Base-by-base conservation (phyloP, 352 stramenopile species). In the Globisporangium radiosum region DNA sequence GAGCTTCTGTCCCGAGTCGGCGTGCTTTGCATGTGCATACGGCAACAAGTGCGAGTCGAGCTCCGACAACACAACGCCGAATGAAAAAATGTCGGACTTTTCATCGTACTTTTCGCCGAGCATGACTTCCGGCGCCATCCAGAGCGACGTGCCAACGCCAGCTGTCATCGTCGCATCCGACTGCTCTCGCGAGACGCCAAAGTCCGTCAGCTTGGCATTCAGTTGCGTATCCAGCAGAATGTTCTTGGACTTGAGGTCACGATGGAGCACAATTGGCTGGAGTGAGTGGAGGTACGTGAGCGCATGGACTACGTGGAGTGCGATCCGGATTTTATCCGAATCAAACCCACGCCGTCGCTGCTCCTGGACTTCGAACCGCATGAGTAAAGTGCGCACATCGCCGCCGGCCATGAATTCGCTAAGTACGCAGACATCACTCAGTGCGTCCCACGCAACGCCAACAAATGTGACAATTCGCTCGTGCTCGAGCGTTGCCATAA, bases 121-220 rank as follows among this genome's bases (percentile, higher is more conserved):
- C 72, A 82, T 79, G 36, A 85, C 70, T 57, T 85, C 70, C 1
- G 75, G 75, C 19, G 75, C 75, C 69, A 81, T 85, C 72, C 75
- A 85, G 14, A 81, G 66, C 4, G 66, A 81, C 10, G 70, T 82
- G 33, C 72, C 75, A 7, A 85, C 71, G 51, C 69, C 69, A 9
- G 71, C 74, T 2, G 72, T 82, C 66, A 85, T 79, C 7, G 69
- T 55, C 10, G 62, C 63, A 37, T 81, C 73, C 17, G 63, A 66
- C 17, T 65, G 63, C 17, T 80, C 69, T 15, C 72, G 57, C 0
- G 73, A 85, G 13, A 79, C 66, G 2, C 73, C 75, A 62, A 88
- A 86, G 64, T 85, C 78, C 37, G 75, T 86, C 36, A 88, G 66
- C 47, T 86, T 86, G 0, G 75, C 73, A 50, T 79, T 63, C 45